Conservation (phyloP, 192 early-diverging fungal genomes). For the Coemansia guatemalensis region DNA sequence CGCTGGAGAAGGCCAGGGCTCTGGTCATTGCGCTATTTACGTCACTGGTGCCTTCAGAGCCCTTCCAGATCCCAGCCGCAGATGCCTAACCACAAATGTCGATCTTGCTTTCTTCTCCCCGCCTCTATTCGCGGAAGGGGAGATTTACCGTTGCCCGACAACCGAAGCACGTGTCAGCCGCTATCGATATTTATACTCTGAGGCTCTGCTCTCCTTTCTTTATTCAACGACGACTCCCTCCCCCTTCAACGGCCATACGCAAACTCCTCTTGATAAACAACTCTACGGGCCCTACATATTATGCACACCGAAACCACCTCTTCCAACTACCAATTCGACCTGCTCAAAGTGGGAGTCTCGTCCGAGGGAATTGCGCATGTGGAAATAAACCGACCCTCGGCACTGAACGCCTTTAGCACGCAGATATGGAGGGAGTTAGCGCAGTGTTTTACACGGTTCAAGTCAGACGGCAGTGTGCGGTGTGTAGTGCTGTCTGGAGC, state of each 20-base stretch:
- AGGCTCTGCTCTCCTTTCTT: no score
- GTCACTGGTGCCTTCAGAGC: slow-evolving; percentile 49
- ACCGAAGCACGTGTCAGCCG: no score
- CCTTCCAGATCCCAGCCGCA: slow-evolving; percentile 28
- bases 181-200: not conserved
- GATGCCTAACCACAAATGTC: slow-evolving; percentile 10
- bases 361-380: slow-evolving; percentile 72
- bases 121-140: no score
- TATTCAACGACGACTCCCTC: no score
- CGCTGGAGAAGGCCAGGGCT: slow-evolving; percentile 37
- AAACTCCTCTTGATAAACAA: no score
- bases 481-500: slow-evolving; percentile 75
- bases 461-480: slow-evolving; percentile 66
- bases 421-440: slow-evolving; percentile 67
- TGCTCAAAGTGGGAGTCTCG: slow-evolving; percentile 60
- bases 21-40: slow-evolving; percentile 41
- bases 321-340: slow-evolving; percentile 57
- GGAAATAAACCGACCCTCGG: slow-evolving; percentile 76
- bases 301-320: not conserved
- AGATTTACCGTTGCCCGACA: no score
- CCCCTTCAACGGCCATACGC: no score
- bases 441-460: slow-evolving; percentile 59
- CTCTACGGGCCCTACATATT: no score
- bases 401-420: slow-evolving; percentile 80
- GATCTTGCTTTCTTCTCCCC: slow-evolving; percentile 5